Evolutionary conservation across 2,329 filamentous ascomycete genomes (phyloP).

Genomic region (Aspergillus terreus): DNA sequence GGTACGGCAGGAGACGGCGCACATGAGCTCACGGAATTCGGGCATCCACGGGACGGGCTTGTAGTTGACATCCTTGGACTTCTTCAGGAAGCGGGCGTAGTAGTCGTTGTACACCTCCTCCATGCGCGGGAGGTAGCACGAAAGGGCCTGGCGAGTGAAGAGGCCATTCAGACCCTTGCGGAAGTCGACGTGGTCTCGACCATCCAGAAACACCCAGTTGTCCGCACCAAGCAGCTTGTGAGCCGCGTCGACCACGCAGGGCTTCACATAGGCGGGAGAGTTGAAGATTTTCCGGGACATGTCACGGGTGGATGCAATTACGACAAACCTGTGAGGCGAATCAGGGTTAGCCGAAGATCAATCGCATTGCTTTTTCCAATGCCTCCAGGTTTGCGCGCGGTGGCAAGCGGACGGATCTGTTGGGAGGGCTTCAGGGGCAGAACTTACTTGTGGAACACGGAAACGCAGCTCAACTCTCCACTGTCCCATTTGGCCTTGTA

Average conservation of each 20-base stretch:
- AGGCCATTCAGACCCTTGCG: constrained; percentile 93
- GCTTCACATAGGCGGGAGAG: constrained; percentile 86
- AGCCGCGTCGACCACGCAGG: constrained; percentile 91
- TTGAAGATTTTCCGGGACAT: constrained; percentile 97
- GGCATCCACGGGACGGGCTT: constrained; percentile 85
- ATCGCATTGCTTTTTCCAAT: not conserved
- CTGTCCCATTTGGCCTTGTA: constrained; percentile 93
- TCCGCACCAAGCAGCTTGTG: constrained; percentile 86
- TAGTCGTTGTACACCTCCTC: constrained; percentile 88
- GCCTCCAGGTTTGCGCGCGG: not conserved
- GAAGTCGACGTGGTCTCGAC: constrained; percentile 91
- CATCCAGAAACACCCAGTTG: constrained; percentile 98
- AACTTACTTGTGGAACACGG: constrained; percentile 94
- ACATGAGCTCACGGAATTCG: constrained; percentile 90
- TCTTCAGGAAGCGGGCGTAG: constrained; percentile 72
- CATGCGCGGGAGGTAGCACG: constrained; percentile 84
- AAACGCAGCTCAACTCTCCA: constrained; percentile 90
- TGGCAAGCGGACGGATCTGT: not conserved
- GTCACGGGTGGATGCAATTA: constrained; percentile 91
- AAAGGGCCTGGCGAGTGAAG: constrained; percentile 87
- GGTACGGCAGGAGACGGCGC: constrained; percentile 90
- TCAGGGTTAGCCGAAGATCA: not conserved
- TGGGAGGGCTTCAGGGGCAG: not conserved
- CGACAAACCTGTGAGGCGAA: constrained; percentile 67
- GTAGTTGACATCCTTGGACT: constrained; percentile 68